phyloP scores from a whole-genome alignment of 495 filamentous ascomycete species.

The Neurospora hispaniola region DNA sequence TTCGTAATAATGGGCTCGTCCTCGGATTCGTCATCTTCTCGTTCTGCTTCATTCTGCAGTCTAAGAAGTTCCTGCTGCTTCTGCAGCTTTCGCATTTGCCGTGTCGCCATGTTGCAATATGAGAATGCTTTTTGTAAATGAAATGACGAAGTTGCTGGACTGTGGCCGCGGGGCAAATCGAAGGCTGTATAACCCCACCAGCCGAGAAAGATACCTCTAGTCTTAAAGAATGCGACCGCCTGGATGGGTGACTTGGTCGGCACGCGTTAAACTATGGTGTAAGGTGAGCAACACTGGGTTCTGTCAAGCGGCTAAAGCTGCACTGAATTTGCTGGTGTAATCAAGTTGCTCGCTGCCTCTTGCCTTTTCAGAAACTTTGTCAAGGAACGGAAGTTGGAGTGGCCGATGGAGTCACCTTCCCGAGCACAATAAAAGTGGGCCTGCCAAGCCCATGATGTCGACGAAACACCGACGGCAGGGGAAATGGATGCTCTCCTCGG shows the following conservation, averaged over 20 bases:
- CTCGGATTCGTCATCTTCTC: slow-evolving; percentile 33
- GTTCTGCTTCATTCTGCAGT: slow-evolving; percentile 23
- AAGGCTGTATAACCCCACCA: background rate
- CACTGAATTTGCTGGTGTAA: background rate
- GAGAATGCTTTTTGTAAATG: slow-evolving; percentile 3
- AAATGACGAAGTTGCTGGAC: background rate
- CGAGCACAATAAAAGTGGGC: background rate
- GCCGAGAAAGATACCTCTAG: background rate
- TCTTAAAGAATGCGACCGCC: background rate
- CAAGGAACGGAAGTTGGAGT: background rate
- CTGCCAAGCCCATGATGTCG: background rate
- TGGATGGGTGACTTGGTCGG: background rate
- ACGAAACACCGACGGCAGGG: background rate
- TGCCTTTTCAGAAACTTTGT: background rate
- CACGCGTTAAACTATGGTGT: background rate
- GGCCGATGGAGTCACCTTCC: background rate
- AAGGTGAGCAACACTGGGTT: background rate
- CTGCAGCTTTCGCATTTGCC: slow-evolving; percentile 69
- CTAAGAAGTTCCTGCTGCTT: slow-evolving; percentile 51
- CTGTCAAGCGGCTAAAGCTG: background rate
- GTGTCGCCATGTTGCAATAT: slow-evolving; percentile 55
- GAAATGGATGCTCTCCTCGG: background rate
- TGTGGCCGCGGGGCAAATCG: background rate
- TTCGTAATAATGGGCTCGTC: slow-evolving; percentile 31
- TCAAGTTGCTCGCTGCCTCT: background rate